A percentile compares a stretch with the other conserved stretches of the same genome.
Conservation (phyloP, 192 early-diverging fungal genomes). For the Linnemannia schmuckeri region DNA sequence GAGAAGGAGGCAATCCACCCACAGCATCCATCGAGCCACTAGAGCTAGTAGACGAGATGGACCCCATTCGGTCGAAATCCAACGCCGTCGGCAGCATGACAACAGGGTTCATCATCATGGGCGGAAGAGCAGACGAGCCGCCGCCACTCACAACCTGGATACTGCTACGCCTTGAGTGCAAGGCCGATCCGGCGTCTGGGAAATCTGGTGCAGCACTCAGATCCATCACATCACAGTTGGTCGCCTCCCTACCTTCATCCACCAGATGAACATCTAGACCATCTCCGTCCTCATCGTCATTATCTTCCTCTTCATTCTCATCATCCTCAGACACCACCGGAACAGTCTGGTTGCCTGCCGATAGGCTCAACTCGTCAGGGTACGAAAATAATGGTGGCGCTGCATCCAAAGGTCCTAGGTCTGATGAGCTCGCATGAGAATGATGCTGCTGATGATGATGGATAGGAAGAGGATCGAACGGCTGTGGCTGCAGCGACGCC, state of each 20-base stretch:
- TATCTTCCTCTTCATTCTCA: not conserved
- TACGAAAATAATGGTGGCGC: not conserved
- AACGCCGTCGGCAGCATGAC: not conserved
- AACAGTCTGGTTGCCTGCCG: not conserved
- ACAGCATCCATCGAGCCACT: not conserved
- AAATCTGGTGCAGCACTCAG: conserved; percentile 41
- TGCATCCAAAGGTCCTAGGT: not conserved
- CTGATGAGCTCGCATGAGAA: not conserved
- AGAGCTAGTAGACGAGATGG: not conserved
- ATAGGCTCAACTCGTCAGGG: not conserved
- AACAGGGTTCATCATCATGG: not conserved
- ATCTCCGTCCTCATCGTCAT: conserved; percentile 11
- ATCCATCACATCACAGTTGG: conserved; percentile 48
- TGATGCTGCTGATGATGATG: not conserved
- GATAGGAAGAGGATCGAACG: not conserved
- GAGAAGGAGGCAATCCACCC: not conserved
- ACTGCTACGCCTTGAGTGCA: conserved; percentile 47
- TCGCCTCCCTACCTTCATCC: conserved; percentile 43
- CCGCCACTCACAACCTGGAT: conserved; percentile 13
- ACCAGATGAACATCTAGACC: conserved; percentile 30
- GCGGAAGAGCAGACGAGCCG: not conserved
- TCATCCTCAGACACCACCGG: not conserved
- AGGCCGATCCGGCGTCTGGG: conserved; percentile 26
- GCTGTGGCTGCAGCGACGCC: not conserved
- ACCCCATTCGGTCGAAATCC: not conserved